Evolutionary conservation across 2,329 filamentous ascomycete genomes (phyloP).

Genomic region (Corynespora cassiicola): DNA sequence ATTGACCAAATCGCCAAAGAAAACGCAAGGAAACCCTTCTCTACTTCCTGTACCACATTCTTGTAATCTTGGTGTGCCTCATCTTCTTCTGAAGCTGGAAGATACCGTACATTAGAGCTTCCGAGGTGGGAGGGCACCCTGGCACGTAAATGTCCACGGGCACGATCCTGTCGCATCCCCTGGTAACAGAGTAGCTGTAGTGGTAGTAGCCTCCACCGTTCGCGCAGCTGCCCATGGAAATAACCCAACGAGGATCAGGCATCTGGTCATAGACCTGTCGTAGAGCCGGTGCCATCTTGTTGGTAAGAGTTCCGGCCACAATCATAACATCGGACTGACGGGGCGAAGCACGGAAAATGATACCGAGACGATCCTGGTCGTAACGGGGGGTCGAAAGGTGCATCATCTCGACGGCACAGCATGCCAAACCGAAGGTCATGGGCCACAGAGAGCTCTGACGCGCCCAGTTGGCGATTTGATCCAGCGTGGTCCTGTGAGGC

Average conservation of each 20-base stretch:
- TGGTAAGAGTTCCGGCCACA: constrained; percentile 89
- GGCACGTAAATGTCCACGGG: constrained; percentile 85
- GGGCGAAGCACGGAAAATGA: constrained; percentile 89
- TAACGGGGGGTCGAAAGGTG: constrained; percentile 89
- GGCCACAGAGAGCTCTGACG: constrained; percentile 90
- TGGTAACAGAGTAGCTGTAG: constrained; percentile 81
- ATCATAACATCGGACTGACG: constrained; percentile 95
- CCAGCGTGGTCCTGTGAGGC: constrained; percentile 72
- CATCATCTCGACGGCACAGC: constrained; percentile 96
- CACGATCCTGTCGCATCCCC: constrained; percentile 81
- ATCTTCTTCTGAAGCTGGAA: constrained; percentile 84
- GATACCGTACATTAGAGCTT: constrained; percentile 66
- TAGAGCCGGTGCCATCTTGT: constrained; percentile 94
- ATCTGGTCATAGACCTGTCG: constrained; percentile 95
- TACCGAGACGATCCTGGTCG: constrained; percentile 88
- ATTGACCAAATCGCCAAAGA: constrained; percentile 16
- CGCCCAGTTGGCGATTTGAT: constrained; percentile 85
- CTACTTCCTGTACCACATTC: constrained; percentile 66
- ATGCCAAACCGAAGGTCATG: constrained; percentile 88
- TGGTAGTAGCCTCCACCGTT: constrained; percentile 89
- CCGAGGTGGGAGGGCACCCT: constrained; percentile 68
- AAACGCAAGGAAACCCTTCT: constrained; percentile 13
- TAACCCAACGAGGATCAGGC: constrained; percentile 88
- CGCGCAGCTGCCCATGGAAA: constrained; percentile 84
- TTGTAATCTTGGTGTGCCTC: constrained; percentile 63